Percentiles rank a stretch among this genome's conserved stretches.
Evolutionary conservation across 345 rosid species (phyloP).

Genomic region (Streptanthus diversifolius): DNA sequence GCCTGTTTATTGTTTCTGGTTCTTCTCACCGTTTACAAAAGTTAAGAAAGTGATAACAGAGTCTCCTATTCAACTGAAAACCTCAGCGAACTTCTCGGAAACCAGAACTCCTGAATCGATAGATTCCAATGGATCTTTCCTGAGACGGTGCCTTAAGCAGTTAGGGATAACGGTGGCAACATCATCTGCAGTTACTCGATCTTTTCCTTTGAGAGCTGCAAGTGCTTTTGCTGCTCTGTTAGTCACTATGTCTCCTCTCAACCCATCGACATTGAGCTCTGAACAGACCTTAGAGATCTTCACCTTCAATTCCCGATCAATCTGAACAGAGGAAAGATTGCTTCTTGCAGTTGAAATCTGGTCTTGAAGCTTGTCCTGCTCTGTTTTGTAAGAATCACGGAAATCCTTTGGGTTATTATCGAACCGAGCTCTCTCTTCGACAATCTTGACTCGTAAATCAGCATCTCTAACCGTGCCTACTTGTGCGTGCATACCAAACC

Average conservation of each 20-base stretch:
- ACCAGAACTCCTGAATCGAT: conserved; percentile 90
- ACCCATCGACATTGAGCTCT: conserved; percentile 88
- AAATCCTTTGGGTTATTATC: conserved; percentile 89
- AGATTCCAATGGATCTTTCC: conserved; percentile 96
- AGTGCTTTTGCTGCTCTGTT: conserved; percentile 97
- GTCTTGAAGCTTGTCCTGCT: conserved; percentile 88
- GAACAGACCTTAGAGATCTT: conserved; percentile 94
- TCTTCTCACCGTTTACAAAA: conserved; percentile 32
- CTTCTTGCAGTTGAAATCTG: conserved; percentile 71
- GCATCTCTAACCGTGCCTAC: conserved; percentile 96
- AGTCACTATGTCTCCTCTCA: conserved; percentile 94
- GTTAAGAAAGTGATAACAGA: neutral
- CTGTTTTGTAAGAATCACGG: conserved; percentile 68
- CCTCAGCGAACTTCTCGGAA: conserved; percentile 83
- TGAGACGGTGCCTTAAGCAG: conserved; percentile 92
- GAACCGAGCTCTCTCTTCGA: conserved; percentile 89
- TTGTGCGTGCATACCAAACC: conserved; percentile 98
- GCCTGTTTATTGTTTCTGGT: conserved; percentile 14
- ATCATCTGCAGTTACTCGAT: conserved; percentile 74
- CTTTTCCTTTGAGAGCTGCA: conserved; percentile 84
- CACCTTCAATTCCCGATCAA: conserved; percentile 76
- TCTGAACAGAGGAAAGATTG: conserved; percentile 67
- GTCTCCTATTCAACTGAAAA: conserved; percentile 54
- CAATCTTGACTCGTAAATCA: conserved; percentile 89
- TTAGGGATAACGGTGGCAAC: conserved; percentile 97